These are phyloP conservation scores for Agrocybe praecox DNA, from an alignment of 768 basidiomycete species.

Conservation along the genomic window DNA sequence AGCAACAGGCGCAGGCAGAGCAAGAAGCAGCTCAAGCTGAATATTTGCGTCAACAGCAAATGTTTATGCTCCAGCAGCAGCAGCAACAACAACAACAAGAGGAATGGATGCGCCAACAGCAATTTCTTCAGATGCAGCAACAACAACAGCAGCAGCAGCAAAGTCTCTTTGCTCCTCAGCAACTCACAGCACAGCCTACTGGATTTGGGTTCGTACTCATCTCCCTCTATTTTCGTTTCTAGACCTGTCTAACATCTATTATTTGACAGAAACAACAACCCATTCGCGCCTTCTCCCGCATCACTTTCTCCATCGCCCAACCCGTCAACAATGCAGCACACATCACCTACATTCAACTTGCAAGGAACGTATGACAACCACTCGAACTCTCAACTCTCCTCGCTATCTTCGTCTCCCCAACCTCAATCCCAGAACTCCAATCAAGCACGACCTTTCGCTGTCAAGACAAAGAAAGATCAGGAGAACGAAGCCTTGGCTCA, in stretches of 20 bases:
- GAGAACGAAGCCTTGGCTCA: slow-evolving; percentile 80
- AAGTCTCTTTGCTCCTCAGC: slow-evolving; percentile 33
- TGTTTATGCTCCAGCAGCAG: slow-evolving; percentile 58
- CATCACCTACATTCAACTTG: slow-evolving; percentile 66
- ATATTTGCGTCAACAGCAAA: slow-evolving; percentile 74
- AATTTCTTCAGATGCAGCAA: slow-evolving; percentile 48
- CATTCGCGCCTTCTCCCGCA: slow-evolving; percentile 68
- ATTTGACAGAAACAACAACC: slow-evolving; percentile 84
- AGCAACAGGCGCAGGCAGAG: slow-evolving; percentile 81
- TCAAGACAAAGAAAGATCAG: slow-evolving; percentile 40
- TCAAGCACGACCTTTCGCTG: slow-evolving; percentile 33
- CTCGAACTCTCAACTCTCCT: slow-evolving; percentile 45
- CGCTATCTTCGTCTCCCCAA: slow-evolving; percentile 43
- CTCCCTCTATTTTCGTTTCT: neutral
- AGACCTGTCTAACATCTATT: slow-evolving; percentile 20
- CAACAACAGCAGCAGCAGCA: slow-evolving; percentile 54
- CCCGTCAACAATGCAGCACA: slow-evolving; percentile 14
- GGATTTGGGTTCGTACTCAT: slow-evolving; percentile 64
- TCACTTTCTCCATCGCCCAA: slow-evolving; percentile 28
- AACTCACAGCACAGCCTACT: slow-evolving; percentile 57
- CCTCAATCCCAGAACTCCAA: slow-evolving; percentile 30
- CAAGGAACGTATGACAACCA: slow-evolving; percentile 68
- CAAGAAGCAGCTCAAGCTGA: slow-evolving; percentile 88
- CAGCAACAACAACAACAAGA: slow-evolving; percentile 59
- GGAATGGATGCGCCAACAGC: slow-evolving; percentile 45